Percentiles rank a stretch among this genome's conserved stretches.
phyloP scores from a whole-genome alignment of 352 stramenopile species.

The Thalassiosira mediterranea region DNA sequence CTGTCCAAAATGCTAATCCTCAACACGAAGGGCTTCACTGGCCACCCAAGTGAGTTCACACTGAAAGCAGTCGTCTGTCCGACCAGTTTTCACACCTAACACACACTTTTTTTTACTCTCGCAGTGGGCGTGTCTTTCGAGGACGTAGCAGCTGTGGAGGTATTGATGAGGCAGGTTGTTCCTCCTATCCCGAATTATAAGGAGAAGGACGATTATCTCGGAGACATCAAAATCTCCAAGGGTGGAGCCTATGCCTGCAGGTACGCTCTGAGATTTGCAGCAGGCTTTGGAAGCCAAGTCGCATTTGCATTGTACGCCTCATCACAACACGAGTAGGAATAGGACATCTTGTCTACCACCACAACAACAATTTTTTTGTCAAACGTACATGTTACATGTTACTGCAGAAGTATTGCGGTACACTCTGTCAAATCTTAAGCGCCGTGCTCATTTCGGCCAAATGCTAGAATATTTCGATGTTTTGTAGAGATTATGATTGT shows the following conservation, averaged over 20 bases:
- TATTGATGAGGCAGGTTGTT: slow-evolving; percentile 87
- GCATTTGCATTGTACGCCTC: slow-evolving; percentile 94
- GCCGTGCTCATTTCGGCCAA: too few species aligned
- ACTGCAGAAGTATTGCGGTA: too few species aligned
- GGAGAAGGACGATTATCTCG: slow-evolving; percentile 86
- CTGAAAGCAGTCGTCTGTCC: too few species aligned
- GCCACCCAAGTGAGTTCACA: too few species aligned
- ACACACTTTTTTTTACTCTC: too few species aligned
- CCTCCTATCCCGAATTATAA: slow-evolving; percentile 92
- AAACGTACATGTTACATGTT: too few species aligned
- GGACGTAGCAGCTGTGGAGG: slow-evolving; percentile 92
- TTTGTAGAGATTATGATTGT: background rate
- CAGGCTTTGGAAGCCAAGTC: slow-evolving; percentile 95
- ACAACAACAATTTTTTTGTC: too few species aligned
- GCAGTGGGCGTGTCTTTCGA: slow-evolving; percentile 97
- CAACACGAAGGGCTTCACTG: slow-evolving; percentile 94
- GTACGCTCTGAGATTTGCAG: slow-evolving; percentile 94
- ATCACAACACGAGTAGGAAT: slow-evolving; percentile 70
- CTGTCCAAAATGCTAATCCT: slow-evolving; percentile 87
- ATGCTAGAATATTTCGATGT: background rate
- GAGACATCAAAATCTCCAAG: slow-evolving; percentile 81
- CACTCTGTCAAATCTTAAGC: too few species aligned
- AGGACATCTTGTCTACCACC: too few species aligned
- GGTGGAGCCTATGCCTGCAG: slow-evolving; percentile 83
- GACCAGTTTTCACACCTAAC: too few species aligned